Evolutionary conservation across 2,329 filamentous ascomycete genomes (phyloP), one percentile per base, ranked within the genome.

Genomic region (Fusarium sp.): DNA sequence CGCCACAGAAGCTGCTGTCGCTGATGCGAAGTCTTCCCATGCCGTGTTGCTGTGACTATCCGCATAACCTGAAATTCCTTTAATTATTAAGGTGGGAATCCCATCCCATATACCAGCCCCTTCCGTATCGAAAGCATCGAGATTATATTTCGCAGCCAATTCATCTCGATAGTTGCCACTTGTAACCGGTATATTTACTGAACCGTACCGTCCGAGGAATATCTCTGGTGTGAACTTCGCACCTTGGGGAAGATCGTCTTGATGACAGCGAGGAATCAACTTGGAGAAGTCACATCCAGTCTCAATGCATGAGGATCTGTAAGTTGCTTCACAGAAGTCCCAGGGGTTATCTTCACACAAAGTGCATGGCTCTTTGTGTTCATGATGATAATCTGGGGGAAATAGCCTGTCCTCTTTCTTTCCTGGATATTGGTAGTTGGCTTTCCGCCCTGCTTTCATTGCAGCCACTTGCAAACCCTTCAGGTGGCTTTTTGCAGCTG

Each of bases 161-260:
- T 51, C 20, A 50, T 85, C 83, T 10, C 84, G 77, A 7, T 79
- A 66, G 2, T 68, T 30, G 7, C 78, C 81, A 12, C 78, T 79
- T 48, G 81, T 84, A 58, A 85, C 81, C 0, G 85, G 80, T 16
- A 64, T 72, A 31, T 85, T 78, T 7, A 77, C 82, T 0, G 83
- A 84, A 1, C 77, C 83, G 5, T 85, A 77, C 0, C 67, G 22
- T 13, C 35, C 61, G 1, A 33, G 9, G 9, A 63, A 51, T 0
- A 63, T 35, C 7, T 28, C 15, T 13, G 55, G 61, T 0, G 8
- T 31, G 11, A 63, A 31, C 5, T 24, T 16, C 12, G 20, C 18
- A 18, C 20, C 7, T 8, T 12, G 2, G 8, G 31, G 1, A 30
- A 16, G 6, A 12, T n/a, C 10, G 4, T 9, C 9, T 6, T 14